Evolutionary conservation across 257 asterid genomes (phyloP), one percentile per base, ranked within the genome.

Genomic region (Solanum bulbocastanum): DNA sequence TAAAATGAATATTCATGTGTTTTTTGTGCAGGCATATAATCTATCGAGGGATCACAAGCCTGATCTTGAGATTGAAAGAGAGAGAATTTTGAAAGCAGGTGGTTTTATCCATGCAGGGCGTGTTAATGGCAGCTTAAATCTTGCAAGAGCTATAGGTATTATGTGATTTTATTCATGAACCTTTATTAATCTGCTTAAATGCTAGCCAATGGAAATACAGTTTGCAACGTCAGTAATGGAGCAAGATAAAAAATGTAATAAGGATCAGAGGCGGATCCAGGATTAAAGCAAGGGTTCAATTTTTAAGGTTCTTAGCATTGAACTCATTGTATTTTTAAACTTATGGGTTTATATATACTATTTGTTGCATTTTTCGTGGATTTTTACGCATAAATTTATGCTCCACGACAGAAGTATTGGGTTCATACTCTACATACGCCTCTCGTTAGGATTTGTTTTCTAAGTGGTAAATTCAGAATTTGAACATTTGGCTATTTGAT

Each of bases 1-100:
- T 79, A 44, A 44, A 44, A 79, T 79, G 66, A 79, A 79, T 25
- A 25, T 44, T 79, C 44, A 46, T 12, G 44, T 16, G 30, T 86
- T 44, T 83, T 36, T 69, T 87, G 27, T 89, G 73, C 89, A 97
- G 99, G 99, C 99, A 27, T 97, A 95, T 91, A 93, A 95, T 90
- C 98, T 97, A 73, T 97, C 99, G 37, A 95, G 98, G 93, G 99
- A 96, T 91, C 99, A 96, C 92, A 96, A 96, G 87, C 99, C 99
- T 88, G 98, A 95, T 14, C 96, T 96, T 78, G 99, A 96, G 92
- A 91, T 93, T 65, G 99, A 96, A 94, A 94, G 94, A 86, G 99
- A 96, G 79, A 93, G 99, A 88, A 96, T 96, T 78, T 44, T 94
- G 78, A 95, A 95, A 92, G 99, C 98, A 85, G 99, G 99, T 87